Percentiles rank a stretch among this genome's conserved stretches.
Conservation (phyloP, 202 grass and related monocot genomes). For the Thinopyrum obtusiflorum region DNA sequence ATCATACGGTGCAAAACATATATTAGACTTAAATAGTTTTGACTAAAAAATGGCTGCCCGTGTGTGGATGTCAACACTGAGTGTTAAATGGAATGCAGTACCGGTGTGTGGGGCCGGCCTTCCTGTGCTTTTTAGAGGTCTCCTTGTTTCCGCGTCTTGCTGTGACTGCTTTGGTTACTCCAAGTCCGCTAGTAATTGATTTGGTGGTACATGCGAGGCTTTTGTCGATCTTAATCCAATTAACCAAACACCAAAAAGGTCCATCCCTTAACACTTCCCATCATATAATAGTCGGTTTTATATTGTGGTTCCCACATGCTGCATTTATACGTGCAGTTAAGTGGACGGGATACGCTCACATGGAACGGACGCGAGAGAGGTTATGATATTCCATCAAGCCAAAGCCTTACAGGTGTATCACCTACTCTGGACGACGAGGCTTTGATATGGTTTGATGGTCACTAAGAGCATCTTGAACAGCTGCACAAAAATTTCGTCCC, state of each 20-base stretch:
- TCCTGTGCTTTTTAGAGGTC: neutral
- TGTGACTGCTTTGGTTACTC: neutral
- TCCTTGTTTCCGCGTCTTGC: neutral
- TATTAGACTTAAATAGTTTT: no score
- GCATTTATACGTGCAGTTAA: neutral
- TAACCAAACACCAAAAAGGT: neutral
- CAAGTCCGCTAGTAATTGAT: neutral
- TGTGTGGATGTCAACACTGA: no score
- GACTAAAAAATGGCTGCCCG: no score
- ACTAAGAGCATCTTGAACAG: neutral
- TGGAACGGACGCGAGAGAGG: constrained; percentile 1
- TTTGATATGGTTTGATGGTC: neutral
- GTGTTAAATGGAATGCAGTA: neutral
- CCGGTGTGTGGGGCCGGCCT: neutral
- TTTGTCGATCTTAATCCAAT: neutral
- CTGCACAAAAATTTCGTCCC: no score
- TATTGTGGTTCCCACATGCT: neutral
- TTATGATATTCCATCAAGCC: constrained; percentile 28
- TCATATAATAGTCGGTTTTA: neutral
- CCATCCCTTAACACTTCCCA: neutral
- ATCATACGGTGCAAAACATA: no score
- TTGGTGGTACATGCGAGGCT: neutral
- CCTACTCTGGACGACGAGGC: neutral
- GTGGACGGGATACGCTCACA: constrained; percentile 28
- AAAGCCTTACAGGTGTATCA: constrained; percentile 37